A percentile compares a stretch with the other conserved stretches of the same genome.
Conservation (phyloP, 495 filamentous ascomycete species). For the Corynascus novoguineensis region DNA sequence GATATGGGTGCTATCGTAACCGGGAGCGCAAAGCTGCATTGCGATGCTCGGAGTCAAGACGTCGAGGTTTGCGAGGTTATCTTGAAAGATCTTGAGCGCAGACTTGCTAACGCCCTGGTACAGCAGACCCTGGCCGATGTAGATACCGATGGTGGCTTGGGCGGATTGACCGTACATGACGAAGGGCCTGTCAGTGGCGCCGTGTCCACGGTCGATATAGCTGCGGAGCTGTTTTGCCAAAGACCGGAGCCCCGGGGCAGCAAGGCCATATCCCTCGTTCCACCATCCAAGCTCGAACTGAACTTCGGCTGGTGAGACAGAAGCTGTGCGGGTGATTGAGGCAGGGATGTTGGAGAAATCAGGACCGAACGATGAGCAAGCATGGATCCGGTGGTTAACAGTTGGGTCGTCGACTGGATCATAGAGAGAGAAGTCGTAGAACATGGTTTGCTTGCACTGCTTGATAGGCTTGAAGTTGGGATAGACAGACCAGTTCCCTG, state of each 20-base stretch:
- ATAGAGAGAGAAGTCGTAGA: slow-evolving; percentile 31
- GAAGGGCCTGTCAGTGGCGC: not conserved
- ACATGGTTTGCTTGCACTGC: slow-evolving; percentile 27
- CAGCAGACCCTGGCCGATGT: slow-evolving; percentile 25
- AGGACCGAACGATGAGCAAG: slow-evolving; percentile 31
- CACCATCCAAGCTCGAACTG: slow-evolving; percentile 11
- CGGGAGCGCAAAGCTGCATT: slow-evolving; percentile 34
- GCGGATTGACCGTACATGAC: slow-evolving; percentile 14
- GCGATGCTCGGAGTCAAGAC: slow-evolving; percentile 18
- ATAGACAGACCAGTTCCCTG: slow-evolving; percentile 33
- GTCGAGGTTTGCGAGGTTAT: not conserved
- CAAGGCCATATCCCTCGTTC: slow-evolving; percentile 1
- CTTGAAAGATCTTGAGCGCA: slow-evolving; percentile 18
- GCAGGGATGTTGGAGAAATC: slow-evolving; percentile 1
- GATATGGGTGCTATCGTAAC: slow-evolving; percentile 25
- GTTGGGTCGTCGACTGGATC: slow-evolving; percentile 29
- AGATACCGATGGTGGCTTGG: slow-evolving; percentile 13
- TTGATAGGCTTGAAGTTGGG: slow-evolving; percentile 24
- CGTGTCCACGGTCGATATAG: slow-evolving; percentile 11
- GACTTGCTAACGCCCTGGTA: slow-evolving; percentile 22
- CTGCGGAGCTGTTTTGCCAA: slow-evolving; percentile 7
- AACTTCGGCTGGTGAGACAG: not conserved
- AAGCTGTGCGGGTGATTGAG: not conserved
- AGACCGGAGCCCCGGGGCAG: not conserved
- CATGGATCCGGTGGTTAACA: slow-evolving; percentile 27